These are phyloP conservation scores for Amphichorda felina DNA, from an alignment of 2,329 filamentous ascomycete genomes.

Conservation along the genomic window DNA sequence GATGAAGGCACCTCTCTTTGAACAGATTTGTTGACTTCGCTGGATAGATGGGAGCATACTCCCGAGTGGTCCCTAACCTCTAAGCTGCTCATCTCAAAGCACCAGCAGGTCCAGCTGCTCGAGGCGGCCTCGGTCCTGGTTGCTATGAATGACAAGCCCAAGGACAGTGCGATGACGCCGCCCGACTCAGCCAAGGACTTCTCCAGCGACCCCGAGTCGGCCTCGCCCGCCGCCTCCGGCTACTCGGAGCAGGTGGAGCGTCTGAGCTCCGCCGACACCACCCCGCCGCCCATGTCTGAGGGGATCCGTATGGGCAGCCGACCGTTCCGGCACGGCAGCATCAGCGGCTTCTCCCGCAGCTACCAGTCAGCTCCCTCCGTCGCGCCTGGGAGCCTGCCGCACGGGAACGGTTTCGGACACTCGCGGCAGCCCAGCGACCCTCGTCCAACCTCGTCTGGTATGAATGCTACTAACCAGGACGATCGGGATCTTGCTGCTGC, in stretches of 20 bases:
- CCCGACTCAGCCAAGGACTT: conserved; percentile 56
- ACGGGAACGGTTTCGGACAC: conserved; percentile 31
- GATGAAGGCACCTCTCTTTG: conserved; percentile 4
- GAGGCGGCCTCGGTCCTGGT: conserved; percentile 95
- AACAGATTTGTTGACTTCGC: conserved; percentile 5
- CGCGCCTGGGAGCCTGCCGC: conserved; percentile 40
- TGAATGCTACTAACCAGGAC: conserved; percentile 63
- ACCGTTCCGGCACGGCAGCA: conserved; percentile 41
- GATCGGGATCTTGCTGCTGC: conserved; percentile 83
- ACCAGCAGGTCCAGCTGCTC: conserved; percentile 95
- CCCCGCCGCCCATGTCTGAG: conserved; percentile 72
- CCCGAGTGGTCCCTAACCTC: conserved; percentile 96
- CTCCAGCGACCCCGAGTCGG: conserved; percentile 69
- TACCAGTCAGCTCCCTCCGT: conserved; percentile 61
- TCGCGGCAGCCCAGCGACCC: conserved; percentile 67
- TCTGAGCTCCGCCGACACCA: conserved; percentile 82
- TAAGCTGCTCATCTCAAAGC: conserved; percentile 96
- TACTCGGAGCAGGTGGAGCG: conserved; percentile 69
- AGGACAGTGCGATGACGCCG: conserved; percentile 42
- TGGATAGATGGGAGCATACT: conserved; percentile 91
- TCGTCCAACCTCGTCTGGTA: conserved; percentile 69
- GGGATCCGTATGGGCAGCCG: conserved; percentile 41
- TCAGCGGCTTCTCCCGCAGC: conserved; percentile 56
- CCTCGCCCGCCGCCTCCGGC: conserved; percentile 69
- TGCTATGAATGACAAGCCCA: conserved; percentile 58